phyloP scores from a whole-genome alignment of 2,329 filamentous ascomycete species.

The Aureobasidium lini region DNA sequence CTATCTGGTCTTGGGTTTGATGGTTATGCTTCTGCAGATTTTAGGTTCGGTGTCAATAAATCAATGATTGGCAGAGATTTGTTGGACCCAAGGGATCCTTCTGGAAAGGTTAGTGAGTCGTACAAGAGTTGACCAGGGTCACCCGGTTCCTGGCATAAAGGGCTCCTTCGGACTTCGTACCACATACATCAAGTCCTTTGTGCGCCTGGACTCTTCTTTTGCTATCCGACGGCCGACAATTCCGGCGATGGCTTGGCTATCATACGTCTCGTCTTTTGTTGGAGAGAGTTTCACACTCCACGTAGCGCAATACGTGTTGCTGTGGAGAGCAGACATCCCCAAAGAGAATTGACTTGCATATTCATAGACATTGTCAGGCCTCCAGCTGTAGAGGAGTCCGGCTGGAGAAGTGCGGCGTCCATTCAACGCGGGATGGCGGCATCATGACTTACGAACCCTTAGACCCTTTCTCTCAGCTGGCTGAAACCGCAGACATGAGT shows the following conservation, averaged over 20 bases:
- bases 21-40: not conserved
- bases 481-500: constrained; percentile 2
- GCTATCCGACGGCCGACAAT: not conserved
- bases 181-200: not conserved
- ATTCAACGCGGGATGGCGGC: constrained; percentile 1
- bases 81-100: not conserved
- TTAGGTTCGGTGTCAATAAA: not conserved
- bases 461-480: not conserved
- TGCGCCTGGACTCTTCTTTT: not conserved
- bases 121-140: not conserved
- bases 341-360: not conserved
- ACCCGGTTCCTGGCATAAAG: not conserved
- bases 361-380: not conserved
- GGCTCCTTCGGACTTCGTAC: not conserved
- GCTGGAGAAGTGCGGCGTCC: constrained; percentile 7
- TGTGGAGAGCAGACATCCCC: not conserved
- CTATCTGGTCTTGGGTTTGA: not conserved
- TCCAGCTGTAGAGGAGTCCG: constrained; percentile 6
- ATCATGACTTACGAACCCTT: not conserved
- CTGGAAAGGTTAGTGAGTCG: not conserved
- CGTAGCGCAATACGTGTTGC: not conserved
- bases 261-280: not conserved
- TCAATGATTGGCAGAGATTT: no score
- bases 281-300: not conserved
- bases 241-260: not conserved